Evolutionary conservation across 2,329 filamentous ascomycete species (phyloP), one percentile per base, ranked within the genome.

Genomic region (Ceratocystis cubensis): DNA sequence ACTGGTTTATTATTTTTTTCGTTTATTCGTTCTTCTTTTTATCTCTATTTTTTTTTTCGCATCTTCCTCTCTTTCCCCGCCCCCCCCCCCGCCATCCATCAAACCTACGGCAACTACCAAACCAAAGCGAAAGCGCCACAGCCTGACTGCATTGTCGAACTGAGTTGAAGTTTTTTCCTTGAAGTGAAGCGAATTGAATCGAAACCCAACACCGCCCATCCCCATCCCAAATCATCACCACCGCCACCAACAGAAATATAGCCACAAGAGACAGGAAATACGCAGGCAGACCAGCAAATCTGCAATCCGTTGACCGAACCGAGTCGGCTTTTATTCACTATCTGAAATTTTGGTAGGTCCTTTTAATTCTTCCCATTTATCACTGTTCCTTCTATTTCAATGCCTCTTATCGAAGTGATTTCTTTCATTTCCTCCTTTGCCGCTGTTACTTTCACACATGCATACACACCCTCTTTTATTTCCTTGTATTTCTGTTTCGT

Each of bases 91-190:
- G 37, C n/a, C 48, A 44, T 45, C 46, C 46, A 50, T 22, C 48
- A 20, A 5, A 28, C 48, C 22, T 22, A 28, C 48, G 20, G 48
- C 48, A 53, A 28, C 48, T 28, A 10, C 13, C 8, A 17, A 28
- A 22, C 25, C 25, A 13, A 33, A 25, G 53, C 53, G 33, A 33
- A 57, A 57, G 53, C 53, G 53, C 53, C 56, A 33, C 56, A 28
- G 56, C 56, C 56, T 59, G 56, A 59, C 56, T 59, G 56, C 56
- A 59, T 59, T 59, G 56, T 59, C 56, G 56, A 59, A 37, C 33
- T 37, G 56, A 20, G 33, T 59, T 59, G 28, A 59, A 59, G 56
- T 15, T 41, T 41, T 41, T 41, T 41, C 37, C 37, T 53, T 53
- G 48, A 53, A 53, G 48, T 37, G 56, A 59, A 59, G 56, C 15